Evolutionary conservation across 306 rosid species (phyloP), one percentile per base, ranked within the genome.

Genomic region (Sechiopsis laciniata): DNA sequence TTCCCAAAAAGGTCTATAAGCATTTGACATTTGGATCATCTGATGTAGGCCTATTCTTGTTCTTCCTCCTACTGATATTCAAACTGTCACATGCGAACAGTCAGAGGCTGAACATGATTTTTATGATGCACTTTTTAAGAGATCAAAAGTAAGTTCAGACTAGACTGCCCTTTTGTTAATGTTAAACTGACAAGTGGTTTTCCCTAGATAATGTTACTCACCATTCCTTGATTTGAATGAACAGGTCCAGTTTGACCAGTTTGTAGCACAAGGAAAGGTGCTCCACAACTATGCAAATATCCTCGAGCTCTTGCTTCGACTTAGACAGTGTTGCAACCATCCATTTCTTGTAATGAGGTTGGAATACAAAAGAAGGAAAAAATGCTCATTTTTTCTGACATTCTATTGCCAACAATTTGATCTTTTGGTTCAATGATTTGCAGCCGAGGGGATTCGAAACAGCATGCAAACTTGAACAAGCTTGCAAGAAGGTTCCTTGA

Each of bases 261-360:
- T 88, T 81, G 87, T 92, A 45, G 92, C 89, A 54, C 86, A 83
- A 88, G 95, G 96, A 53, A 88, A 90, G 74, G 91, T 90, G 80
- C 87, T 92, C 42, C 83, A 85, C 80, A 86, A 92, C 82, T 90
- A 85, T 79, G 71, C 71, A 10, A 65, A 65, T 54, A 65, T 92
- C 83, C 97, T 92, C 22, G 97, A 90, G 82, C 83, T 92, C 60
- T 86, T 90, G 64, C 83, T 89, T 76, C 92, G 91, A 77, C 74
- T 92, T 81, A 88, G 97, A 77, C 95, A 90, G 78, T 90, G 96
- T 77, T 92, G 96, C 79, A 90, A 88, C 84, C 96, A 92, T 78
- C 97, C 96, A 0, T 88, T 81, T 78, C 85, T 92, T 74, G 91
- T 90, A 63, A 83, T 88, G 87, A 79, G 97, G 97, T 90, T 37